Evolutionary conservation across 805 yeast species (phyloP), one percentile per base, ranked within the genome.

Genomic region (Saccharomycopsis sp.): DNA sequence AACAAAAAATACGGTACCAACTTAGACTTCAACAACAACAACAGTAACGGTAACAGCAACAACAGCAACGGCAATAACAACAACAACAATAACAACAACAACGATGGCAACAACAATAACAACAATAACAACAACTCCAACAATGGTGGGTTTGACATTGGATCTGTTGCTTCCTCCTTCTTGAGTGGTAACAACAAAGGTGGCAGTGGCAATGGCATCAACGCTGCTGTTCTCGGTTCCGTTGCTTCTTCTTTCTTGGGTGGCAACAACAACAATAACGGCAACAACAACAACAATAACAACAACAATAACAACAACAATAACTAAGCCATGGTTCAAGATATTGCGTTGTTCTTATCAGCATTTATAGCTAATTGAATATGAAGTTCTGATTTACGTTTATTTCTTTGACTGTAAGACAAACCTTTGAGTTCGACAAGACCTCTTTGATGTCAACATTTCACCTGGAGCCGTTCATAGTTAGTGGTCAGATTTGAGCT

Each of bases 1-100:
- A 41, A 50, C 31, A 22, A 35, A 21, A 51, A 49, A 21, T 42
- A 36, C 16, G 42, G 40, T 19, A 51, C 41, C 19, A 18, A 20
- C n/a, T 25, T 42, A 4, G 42, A 38, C 37, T 34, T 17, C 13
- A 22, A 20, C 27, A 7, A 26, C 37, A 12, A 30, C 41, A 40
- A 12, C 38, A 45, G 30, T 29, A 36, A 20, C 41, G 40, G 18
- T 39, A 42, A 20, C 45, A 39, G 34, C 36, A 40, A 35, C 36
- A 40, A 35, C 39, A 32, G 13, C 16, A 38, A 37, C 39, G 34
- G 29, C 36, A 31, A 17, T 17, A 32, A 19, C 26, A 37, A 32
- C 38, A 30, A 25, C 15, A 37, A 21, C 38, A 33, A 38, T 34
- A 31, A 32, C 34, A 30, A 32, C 23, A 29, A 13, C 23, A 35